Conservation (phyloP, 2,329 filamentous ascomycete species). For the Trematosphaeria pertusa region DNA sequence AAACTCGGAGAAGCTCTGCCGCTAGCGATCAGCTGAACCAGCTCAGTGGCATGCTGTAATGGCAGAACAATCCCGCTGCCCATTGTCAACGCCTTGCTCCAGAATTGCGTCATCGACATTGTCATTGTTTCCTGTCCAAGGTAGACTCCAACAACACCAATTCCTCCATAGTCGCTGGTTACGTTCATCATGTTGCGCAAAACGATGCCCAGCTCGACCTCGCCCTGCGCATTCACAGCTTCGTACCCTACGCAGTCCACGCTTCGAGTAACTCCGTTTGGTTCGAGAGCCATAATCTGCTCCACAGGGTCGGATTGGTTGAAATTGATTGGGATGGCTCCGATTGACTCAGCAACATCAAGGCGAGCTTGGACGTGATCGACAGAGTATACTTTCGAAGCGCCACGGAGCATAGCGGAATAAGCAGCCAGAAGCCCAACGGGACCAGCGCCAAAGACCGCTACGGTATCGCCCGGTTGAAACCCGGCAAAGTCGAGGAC, state of each 20-base stretch:
- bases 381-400: conserved; percentile 36
- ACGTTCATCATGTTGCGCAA: conserved; percentile 33
- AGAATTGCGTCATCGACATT: conserved; percentile 11
- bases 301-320: conserved; percentile 28
- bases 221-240: conserved; percentile 16
- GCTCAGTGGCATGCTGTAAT: conserved; percentile 9
- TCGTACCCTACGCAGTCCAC: conserved; percentile 9
- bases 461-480: conserved; percentile 33
- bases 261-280: conserved; percentile 3
- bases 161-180: conserved; percentile 31
- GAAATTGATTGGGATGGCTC: conserved; percentile 44
- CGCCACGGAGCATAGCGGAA: conserved; percentile 38
- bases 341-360: conserved; percentile 32
- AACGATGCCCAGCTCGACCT: conserved; percentile 21
- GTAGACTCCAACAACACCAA: conserved; percentile 35
- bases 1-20: conserved; percentile 23
- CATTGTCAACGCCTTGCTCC: conserved; percentile 14
- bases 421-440: conserved; percentile 41
- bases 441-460: conserved; percentile 46
- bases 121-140: background rate
- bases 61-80: conserved; percentile 18
- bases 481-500: conserved; percentile 25
- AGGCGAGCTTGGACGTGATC: conserved; percentile 23
- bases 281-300: conserved; percentile 31
- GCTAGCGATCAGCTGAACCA: conserved; percentile 18